phyloP scores from a whole-genome alignment of 352 stramenopile genomes.

The Phytophthora hybrid region DNA sequence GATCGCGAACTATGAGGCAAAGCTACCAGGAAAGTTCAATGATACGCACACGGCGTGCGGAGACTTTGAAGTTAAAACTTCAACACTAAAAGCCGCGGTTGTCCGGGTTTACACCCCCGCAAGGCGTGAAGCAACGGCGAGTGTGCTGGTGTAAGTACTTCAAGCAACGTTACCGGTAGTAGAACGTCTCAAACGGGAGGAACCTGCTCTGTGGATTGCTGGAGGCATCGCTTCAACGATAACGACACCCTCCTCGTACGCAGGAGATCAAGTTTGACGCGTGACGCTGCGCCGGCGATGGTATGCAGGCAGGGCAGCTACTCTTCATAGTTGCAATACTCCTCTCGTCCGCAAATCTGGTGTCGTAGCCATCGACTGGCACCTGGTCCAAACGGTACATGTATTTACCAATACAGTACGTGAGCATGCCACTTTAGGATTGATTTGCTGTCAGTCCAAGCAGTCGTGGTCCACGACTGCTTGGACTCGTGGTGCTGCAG shows the following conservation, averaged over 20 bases:
- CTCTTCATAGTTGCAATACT: neutral
- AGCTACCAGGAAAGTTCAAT: conserved; percentile 35
- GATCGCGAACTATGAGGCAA: conserved; percentile 9
- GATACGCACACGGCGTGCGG: conserved; percentile 24
- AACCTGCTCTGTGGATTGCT: neutral
- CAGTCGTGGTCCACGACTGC: no score
- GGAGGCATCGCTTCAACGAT: neutral
- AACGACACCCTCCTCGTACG: neutral
- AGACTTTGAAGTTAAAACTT: conserved; percentile 17
- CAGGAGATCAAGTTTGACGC: neutral
- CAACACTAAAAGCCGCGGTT: conserved; percentile 8
- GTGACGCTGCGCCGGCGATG: neutral
- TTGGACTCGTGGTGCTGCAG: no score
- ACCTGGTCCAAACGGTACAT: no score
- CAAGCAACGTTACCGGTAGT: no score
- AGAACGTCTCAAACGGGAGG: neutral
- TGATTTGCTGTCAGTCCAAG: neutral
- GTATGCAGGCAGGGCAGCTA: neutral
- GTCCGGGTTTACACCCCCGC: neutral
- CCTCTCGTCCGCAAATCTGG: neutral
- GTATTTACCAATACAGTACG: neutral
- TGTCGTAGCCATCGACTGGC: no score
- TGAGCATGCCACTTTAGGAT: neutral
- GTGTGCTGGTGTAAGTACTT: no score
- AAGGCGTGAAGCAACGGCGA: neutral